phyloP scores from a whole-genome alignment of 169 alveolate species.

The Pseudocohnilembus persalinus region DNA sequence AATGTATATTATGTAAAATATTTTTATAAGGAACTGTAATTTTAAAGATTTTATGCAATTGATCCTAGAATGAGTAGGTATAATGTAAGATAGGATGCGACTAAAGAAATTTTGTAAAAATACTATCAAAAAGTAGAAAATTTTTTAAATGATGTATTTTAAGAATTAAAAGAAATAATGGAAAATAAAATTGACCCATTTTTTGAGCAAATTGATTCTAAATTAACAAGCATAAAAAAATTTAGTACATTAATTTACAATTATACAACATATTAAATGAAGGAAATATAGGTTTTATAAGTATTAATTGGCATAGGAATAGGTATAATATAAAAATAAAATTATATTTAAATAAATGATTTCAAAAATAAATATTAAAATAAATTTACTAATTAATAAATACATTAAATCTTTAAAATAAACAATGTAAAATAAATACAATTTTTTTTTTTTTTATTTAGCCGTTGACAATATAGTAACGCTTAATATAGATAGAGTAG shows the following conservation, averaged over 20 bases:
- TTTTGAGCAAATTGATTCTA: neutral
- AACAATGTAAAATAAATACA: no score
- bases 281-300: constrained; percentile 18
- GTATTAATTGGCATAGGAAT: constrained; percentile 14
- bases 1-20: no score
- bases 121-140: constrained; percentile 16
- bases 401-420: no score
- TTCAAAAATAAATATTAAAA: no score
- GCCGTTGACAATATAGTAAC: constrained; percentile 4
- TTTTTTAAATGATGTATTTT: constrained; percentile 3
- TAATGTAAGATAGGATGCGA: constrained; percentile 1
- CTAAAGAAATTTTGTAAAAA: neutral
- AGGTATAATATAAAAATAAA: neutral
- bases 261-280: constrained; percentile 11
- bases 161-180: constrained; percentile 12
- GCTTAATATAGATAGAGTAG: constrained; percentile 9
- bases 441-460: neutral
- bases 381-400: no score
- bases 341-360: no score
- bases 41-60: constrained; percentile 9
- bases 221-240: neutral
- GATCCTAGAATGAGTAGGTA: constrained; percentile 5
- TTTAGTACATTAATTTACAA: neutral
- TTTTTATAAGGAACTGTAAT: neutral
- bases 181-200: constrained; percentile 19